These are phyloP conservation scores for Fusarium transvaalense DNA, from an alignment of 2,329 filamentous ascomycete genomes.

Conservation along the genomic window DNA sequence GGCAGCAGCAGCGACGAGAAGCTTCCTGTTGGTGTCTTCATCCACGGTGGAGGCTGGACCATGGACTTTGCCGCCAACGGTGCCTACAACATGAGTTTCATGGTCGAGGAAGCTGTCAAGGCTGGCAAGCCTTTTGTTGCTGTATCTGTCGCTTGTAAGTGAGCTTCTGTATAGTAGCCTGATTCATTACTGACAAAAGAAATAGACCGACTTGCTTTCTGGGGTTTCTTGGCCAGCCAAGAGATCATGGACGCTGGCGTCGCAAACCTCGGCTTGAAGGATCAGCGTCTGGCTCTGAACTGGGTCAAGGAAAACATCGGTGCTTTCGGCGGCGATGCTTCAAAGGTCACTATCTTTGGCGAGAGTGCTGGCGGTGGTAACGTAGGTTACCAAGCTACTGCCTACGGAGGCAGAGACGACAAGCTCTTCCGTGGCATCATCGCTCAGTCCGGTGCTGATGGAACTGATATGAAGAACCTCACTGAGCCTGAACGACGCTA, in stretches of 20 bases:
- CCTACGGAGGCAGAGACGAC: constrained; percentile 66
- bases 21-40: constrained; percentile 47
- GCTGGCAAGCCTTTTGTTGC: constrained; percentile 41
- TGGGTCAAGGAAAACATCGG: constrained; percentile 63
- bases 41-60: constrained; percentile 56
- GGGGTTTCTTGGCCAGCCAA: constrained; percentile 63
- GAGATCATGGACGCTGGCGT: constrained; percentile 53
- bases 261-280: constrained; percentile 63
- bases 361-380: constrained; percentile 63
- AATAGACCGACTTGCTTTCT: constrained; percentile 43
- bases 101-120: constrained; percentile 60
- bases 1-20: constrained; percentile 8
- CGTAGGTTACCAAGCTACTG: constrained; percentile 62
- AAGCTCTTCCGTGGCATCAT: constrained; percentile 67
- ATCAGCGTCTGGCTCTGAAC: constrained; percentile 62
- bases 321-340: constrained; percentile 60
- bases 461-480: constrained; percentile 43
- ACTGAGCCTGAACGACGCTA: constrained; percentile 34
- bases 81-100: constrained; percentile 71
- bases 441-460: constrained; percentile 59
- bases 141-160: constrained; percentile 41
- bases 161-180: fast-evolving
- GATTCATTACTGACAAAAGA: not conserved
- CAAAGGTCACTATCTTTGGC: constrained; percentile 60
- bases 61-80: constrained; percentile 59